Evolutionary conservation across 176 grass and related monocot species (phyloP), one percentile per base, ranked within the genome.

Genomic region (Aegilops longissima): DNA sequence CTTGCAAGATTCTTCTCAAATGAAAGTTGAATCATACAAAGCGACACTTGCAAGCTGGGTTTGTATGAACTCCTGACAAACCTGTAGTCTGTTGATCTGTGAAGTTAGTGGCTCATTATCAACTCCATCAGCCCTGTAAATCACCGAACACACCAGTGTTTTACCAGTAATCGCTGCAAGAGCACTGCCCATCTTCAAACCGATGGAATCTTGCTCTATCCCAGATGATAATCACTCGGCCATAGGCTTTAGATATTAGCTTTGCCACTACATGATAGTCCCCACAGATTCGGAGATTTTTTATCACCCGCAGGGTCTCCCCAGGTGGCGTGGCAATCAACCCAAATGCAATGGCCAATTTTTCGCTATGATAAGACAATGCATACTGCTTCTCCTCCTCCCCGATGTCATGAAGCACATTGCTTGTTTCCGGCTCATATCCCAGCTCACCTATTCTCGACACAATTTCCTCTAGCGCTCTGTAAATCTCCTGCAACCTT

Each of bases 101-200:
- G 29, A 20, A 67, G 59, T 30, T 23, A 75, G 39, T 9, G 36
- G 24, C 12, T 58, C 39, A 4, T 34, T 66, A 47, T 25, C 34
- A 33, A 6, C 56, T 67, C 33, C 4, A 80, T 80, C 34, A 21
- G 4, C 18, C 12, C 30, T 70, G 8, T 8, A 6, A 30, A 61
- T 62, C 27, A 54, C 33, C 49, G 4, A 40, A 8, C 20, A 18
- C 4, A 2, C 61, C 72, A 79, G 40, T 23, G 76, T 80, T 79
- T 95, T 82, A 98, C 96, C 93, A 95, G 90, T 93, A 98, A 91
- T 95, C 91, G 18, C 79, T 76, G 52, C 96, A 98, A 31, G 93
- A 93, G 85, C 96, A 95, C 6, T 93, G 67, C 54, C 96, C 93
- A 8, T 84, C 72, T 66, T 98, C 88, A 81, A 98, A 95, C 14